Conservation (phyloP, 768 basidiomycete species). For the Lactifluus piperatus region DNA sequence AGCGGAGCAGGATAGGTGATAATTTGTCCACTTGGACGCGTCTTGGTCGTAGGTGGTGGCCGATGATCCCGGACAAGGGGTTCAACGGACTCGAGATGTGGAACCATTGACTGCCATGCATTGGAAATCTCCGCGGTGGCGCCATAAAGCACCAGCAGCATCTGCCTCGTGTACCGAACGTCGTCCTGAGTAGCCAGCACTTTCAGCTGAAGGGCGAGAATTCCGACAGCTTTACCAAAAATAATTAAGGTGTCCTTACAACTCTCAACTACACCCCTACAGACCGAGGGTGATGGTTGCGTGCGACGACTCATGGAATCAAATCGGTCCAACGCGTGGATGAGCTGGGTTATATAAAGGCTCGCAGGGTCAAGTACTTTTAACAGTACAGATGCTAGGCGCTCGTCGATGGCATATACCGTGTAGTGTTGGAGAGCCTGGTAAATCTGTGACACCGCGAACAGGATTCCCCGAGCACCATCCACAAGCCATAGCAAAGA, state of each 20-base stretch:
- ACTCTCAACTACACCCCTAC: constrained; percentile 70
- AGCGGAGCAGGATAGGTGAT: constrained; percentile 15
- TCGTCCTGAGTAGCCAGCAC: constrained; percentile 68
- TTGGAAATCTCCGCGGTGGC: constrained; percentile 80
- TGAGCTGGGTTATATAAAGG: constrained; percentile 71
- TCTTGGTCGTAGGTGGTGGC: constrained; percentile 29
- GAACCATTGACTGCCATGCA: constrained; percentile 72
- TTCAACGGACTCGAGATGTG: constrained; percentile 60
- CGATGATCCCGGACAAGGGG: constrained; percentile 47
- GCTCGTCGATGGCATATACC: constrained; percentile 72
- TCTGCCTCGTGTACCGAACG: constrained; percentile 78
- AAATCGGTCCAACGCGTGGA: constrained; percentile 85
- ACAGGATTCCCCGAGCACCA: constrained; percentile 85
- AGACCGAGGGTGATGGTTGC: constrained; percentile 60
- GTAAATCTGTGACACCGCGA: constrained; percentile 86
- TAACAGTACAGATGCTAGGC: constrained; percentile 67
- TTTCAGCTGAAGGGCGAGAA: constrained; percentile 73
- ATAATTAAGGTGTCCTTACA: constrained; percentile 78
- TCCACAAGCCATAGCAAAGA: constrained; percentile 68
- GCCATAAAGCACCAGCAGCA: constrained; percentile 82
- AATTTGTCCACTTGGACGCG: constrained; percentile 24
- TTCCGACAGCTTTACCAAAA: constrained; percentile 82
- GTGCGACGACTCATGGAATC: constrained; percentile 68
- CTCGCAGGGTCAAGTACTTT: constrained; percentile 85
- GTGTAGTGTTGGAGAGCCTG: constrained; percentile 84